Conservation (phyloP, 495 filamentous ascomycete species). For the Tricharina praecox region DNA sequence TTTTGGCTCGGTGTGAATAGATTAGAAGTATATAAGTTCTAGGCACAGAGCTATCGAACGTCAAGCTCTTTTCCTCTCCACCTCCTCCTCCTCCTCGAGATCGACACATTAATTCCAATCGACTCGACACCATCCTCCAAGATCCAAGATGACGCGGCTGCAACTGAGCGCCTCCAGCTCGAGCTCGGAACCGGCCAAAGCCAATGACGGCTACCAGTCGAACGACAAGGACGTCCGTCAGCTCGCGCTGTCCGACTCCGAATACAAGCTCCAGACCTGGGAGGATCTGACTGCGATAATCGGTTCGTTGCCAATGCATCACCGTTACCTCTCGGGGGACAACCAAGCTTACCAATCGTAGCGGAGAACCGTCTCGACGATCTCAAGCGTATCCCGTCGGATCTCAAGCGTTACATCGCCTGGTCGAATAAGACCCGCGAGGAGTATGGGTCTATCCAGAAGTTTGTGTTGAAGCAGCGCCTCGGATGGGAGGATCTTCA, state of each 20-base stretch:
- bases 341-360: slow-evolving; percentile 4
- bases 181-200: no score
- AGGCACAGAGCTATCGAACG: no score
- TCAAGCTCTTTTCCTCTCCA: no score
- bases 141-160: no score
- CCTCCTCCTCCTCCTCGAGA: no score
- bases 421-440: slow-evolving; percentile 56
- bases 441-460: slow-evolving; percentile 58
- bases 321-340: background rate
- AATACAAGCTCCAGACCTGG: slow-evolving; percentile 53
- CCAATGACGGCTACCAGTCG: slow-evolving; percentile 30
- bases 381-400: slow-evolving; percentile 67
- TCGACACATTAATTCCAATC: no score
- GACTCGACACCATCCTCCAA: no score
- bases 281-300: slow-evolving; percentile 49
- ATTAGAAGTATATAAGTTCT: no score
- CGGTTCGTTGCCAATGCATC: slow-evolving; percentile 41
- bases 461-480: slow-evolving; percentile 56
- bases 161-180: no score
- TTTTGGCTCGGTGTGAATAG: no score
- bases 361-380: slow-evolving; percentile 51
- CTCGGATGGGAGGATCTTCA: slow-evolving; percentile 47
- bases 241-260: slow-evolving; percentile 50
- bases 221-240: slow-evolving; percentile 49
- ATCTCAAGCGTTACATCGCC: slow-evolving; percentile 63